phyloP scores from a whole-genome alignment of 352 stramenopile genomes.

The Phytophthora constricta region DNA sequence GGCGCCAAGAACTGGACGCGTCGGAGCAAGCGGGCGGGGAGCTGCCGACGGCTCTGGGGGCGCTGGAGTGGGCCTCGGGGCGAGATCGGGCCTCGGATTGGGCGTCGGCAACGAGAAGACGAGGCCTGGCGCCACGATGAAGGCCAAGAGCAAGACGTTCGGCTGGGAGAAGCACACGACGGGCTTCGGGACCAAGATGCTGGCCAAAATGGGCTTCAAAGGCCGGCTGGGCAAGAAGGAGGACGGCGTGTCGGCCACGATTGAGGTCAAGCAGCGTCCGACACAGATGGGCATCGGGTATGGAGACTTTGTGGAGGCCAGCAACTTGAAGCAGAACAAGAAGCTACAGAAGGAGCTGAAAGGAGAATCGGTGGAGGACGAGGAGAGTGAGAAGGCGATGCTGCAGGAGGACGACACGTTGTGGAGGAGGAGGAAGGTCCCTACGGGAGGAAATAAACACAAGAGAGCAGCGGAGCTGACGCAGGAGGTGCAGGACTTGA shows the following conservation, averaged over 20 bases:
- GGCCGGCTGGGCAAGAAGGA: constrained; percentile 94
- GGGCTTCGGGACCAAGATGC: constrained; percentile 95
- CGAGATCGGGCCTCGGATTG: constrained; percentile 25
- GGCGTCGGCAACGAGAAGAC: constrained; percentile 6
- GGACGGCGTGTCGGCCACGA: constrained; percentile 91
- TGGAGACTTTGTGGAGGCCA: constrained; percentile 94
- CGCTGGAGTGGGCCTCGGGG: constrained; percentile 24
- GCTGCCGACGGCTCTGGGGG: not conserved
- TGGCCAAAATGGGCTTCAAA: constrained; percentile 96
- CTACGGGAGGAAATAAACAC: constrained; percentile 43
- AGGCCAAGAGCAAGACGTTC: constrained; percentile 43
- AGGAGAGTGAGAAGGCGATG: constrained; percentile 36
- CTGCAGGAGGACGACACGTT: constrained; percentile 75
- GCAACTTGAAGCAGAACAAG: constrained; percentile 91
- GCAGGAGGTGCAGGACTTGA: constrained; percentile 45
- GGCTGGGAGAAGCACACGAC: constrained; percentile 97
- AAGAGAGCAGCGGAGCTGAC: constrained; percentile 74
- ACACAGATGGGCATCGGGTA: constrained; percentile 94
- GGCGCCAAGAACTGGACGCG: constrained; percentile 30
- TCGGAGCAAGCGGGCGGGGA: not conserved
- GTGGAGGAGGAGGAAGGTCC: constrained; percentile 81
- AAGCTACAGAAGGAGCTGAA: constrained; percentile 92
- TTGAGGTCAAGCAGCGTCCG: constrained; percentile 95
- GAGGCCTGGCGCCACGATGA: constrained; percentile 5
- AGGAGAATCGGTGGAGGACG: constrained; percentile 66